Evolutionary conservation across 202 grass and related monocot species (phyloP), one percentile per base, ranked within the genome.

Genomic region (Digitaria exilis): DNA sequence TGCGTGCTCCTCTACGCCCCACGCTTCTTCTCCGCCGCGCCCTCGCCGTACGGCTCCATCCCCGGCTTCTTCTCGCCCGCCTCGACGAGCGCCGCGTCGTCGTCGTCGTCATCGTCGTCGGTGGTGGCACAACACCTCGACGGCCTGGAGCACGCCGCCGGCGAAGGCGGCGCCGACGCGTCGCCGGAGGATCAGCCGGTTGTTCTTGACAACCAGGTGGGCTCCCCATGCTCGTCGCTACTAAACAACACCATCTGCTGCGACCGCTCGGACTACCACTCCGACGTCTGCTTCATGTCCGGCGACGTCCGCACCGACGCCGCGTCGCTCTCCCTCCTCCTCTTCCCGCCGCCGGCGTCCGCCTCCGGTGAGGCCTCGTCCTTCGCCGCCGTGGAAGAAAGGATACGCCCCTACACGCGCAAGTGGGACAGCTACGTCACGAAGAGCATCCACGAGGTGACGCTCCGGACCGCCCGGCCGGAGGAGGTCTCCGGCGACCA

Each of bases 281-380:
- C 85, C 14, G 90, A 96, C 72, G 82, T 96, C 22, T 96, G 93
- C 75, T 92, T 89, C 93, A 91, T 96, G 88, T 16, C 81, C 68
- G 88, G 93, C 46, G 88, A 96, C 84, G 90, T 92, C 46, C 88
- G 90, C 72, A 91, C 86, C 0, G 80, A 92, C 80, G 30, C 88
- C 39, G 25, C 88, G 10, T 90, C 93, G 1, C 78, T 83, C 7
- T 90, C 90, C 0, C 57, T 94, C 21, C 48, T 91, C 0, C 70
- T 94, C 26, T 87, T 87, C 69, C 70, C 80, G 6, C 51, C 64
- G 9, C n/a, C n/a, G n/a, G n/a, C n/a, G n/a, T n/a, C n/a, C n/a
- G n/a, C n/a, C n/a, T n/a, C n/a, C n/a, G n/a, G n/a, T n/a, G n/a
- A n/a, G n/a, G n/a, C n/a, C n/a, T 26, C 17, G 16, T 28, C 67